Evolutionary conservation across 1,139 yeast genomes (phyloP).

Genomic region (Kurtzmaniella quercitrusa): DNA sequence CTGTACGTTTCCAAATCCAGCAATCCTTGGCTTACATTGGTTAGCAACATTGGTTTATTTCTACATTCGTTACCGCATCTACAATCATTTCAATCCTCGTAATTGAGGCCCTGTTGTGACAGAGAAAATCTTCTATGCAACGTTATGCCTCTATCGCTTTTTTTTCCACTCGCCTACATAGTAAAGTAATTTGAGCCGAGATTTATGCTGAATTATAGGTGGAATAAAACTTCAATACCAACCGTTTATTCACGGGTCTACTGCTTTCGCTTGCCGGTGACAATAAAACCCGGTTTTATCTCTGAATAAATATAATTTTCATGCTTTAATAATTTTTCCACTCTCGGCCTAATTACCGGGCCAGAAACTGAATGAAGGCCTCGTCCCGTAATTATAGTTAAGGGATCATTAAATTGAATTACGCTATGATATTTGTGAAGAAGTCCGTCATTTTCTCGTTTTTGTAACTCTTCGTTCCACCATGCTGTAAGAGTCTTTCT

Average conservation of each 20-base stretch:
- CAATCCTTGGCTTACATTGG: too few species aligned
- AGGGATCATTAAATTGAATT: conserved; percentile 31
- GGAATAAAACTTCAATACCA: too few species aligned
- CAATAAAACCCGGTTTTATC: conserved; percentile 38
- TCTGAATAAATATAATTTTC: conserved; percentile 42
- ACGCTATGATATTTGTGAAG: conserved; percentile 24
- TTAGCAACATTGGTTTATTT: too few species aligned
- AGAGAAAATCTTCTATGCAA: background rate
- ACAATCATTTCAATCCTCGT: background rate
- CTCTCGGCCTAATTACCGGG: conserved; percentile 39
- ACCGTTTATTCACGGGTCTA: background rate
- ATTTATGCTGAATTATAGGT: too few species aligned
- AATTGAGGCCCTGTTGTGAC: background rate
- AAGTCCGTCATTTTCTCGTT: conserved; percentile 37
- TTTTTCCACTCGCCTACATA: too few species aligned
- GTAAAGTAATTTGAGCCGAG: too few species aligned
- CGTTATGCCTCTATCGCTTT: background rate
- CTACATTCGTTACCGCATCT: background rate
- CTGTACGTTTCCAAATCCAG: too few species aligned
- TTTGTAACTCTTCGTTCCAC: conserved; percentile 50
- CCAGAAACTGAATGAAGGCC: conserved; percentile 62
- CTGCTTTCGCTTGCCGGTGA: conserved; percentile 31
- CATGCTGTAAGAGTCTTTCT: conserved; percentile 35
- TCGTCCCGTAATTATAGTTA: conserved; percentile 53
- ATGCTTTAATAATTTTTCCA: conserved; percentile 29